Conservation (phyloP, 495 filamentous ascomycete genomes). For the Podospora anserina region DNA sequence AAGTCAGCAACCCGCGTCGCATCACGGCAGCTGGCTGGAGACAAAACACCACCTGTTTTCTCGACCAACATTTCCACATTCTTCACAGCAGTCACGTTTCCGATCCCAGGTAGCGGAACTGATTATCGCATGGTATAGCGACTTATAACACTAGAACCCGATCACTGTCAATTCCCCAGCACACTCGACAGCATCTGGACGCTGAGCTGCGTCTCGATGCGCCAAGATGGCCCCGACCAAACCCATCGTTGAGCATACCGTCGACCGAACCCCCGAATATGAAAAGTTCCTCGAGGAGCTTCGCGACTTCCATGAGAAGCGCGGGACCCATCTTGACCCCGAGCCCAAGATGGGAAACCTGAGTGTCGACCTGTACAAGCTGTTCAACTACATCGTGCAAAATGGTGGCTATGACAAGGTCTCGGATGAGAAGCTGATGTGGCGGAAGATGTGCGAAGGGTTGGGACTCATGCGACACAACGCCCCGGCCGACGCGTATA, state of each 20-base stretch:
- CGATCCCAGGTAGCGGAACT: background rate
- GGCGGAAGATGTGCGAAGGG: slow-evolving; percentile 67
- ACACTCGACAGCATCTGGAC: background rate
- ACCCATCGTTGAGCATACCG: slow-evolving; percentile 34
- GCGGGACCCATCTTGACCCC: slow-evolving; percentile 68
- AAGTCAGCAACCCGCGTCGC: slow-evolving; percentile 7
- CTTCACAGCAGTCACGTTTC: background rate
- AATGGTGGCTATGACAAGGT: slow-evolving; percentile 79
- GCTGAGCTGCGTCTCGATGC: slow-evolving; percentile 28
- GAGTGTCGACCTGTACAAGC: slow-evolving; percentile 64
- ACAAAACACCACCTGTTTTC: background rate
- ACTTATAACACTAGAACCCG: background rate
- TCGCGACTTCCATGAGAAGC: slow-evolving; percentile 61
- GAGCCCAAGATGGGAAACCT: slow-evolving; percentile 70
- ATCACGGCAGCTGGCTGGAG: background rate
- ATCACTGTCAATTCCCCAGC: background rate
- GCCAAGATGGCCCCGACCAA: slow-evolving; percentile 39
- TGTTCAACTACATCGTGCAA: slow-evolving; percentile 66
- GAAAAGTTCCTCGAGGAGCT: slow-evolving; percentile 67
- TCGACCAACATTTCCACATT: background rate
- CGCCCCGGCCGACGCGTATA: slow-evolving; percentile 68
- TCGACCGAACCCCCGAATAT: slow-evolving; percentile 60
- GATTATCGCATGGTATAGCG: background rate
- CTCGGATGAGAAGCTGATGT: slow-evolving; percentile 73
- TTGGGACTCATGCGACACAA: slow-evolving; percentile 60